A percentile compares a stretch with the other conserved stretches of the same genome.
Conservation (phyloP, 2,329 filamentous ascomycete genomes). For the Ascochyta pisi region DNA sequence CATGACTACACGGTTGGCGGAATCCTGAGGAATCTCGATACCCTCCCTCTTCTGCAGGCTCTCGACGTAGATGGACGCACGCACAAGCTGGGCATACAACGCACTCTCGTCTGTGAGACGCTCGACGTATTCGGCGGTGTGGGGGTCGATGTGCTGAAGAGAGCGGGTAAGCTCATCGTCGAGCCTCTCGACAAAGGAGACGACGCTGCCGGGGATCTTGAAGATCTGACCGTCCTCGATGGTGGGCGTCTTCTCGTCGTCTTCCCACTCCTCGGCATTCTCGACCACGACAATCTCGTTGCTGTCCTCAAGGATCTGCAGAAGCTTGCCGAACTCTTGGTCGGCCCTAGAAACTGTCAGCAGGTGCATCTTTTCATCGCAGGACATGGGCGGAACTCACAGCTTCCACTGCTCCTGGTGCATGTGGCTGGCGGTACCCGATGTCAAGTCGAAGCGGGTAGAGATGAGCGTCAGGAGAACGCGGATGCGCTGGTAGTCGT, state of each 20-base stretch:
- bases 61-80: constrained; percentile 88
- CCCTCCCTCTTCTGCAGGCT: constrained; percentile 72
- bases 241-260: constrained; percentile 90
- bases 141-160: constrained; percentile 96
- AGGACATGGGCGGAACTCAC: constrained; percentile 39
- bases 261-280: constrained; percentile 96
- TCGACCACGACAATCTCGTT: constrained; percentile 86
- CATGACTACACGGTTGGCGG: constrained; percentile 90
- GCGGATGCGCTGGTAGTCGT: constrained; percentile 92
- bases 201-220: constrained; percentile 90
- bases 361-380: neutral
- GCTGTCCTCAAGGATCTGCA: constrained; percentile 80
- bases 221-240: constrained; percentile 78
- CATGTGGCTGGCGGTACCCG: constrained; percentile 82
- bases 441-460: constrained; percentile 90
- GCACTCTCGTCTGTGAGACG: constrained; percentile 87
- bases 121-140: constrained; percentile 98
- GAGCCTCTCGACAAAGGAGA: constrained; percentile 92
- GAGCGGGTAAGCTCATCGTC: constrained; percentile 97
- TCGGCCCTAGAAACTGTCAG: constrained; percentile 64
- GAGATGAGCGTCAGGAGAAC: constrained; percentile 91
- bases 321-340: constrained; percentile 79
- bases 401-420: constrained; percentile 96
- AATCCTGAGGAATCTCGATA: constrained; percentile 81
- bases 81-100: constrained; percentile 91